These are phyloP conservation scores for Boletellus deceptivus DNA, from an alignment of 1,284 basidiomycete genomes.

Conservation along the genomic window DNA sequence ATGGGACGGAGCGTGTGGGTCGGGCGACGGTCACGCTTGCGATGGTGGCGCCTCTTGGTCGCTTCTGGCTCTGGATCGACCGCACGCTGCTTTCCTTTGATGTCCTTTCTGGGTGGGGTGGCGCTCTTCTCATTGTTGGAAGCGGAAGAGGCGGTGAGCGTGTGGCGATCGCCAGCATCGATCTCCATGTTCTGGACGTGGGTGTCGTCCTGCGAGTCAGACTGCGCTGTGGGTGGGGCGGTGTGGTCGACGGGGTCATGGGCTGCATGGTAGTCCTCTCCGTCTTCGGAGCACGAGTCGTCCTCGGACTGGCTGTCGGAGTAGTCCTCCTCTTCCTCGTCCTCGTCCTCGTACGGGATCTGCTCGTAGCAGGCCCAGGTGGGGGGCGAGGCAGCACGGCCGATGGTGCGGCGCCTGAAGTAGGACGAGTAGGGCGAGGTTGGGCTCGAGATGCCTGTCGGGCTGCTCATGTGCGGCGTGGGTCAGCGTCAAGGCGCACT, in stretches of 20 bases:
- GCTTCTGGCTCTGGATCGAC: slow-evolving; percentile 52
- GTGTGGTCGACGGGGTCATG: slow-evolving; percentile 19
- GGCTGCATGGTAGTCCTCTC: slow-evolving; percentile 51
- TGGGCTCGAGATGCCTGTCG: slow-evolving; percentile 38
- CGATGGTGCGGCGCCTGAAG: slow-evolving; percentile 68
- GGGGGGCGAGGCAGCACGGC: slow-evolving; percentile 74
- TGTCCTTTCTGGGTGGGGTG: slow-evolving; percentile 50
- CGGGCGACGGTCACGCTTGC: slow-evolving; percentile 56
- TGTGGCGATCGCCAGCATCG: slow-evolving; percentile 38
- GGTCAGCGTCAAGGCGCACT: background rate
- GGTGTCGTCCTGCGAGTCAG: slow-evolving; percentile 37
- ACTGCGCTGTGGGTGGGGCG: slow-evolving; percentile 25
- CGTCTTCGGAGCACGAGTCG: slow-evolving; percentile 68
- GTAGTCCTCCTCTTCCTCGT: slow-evolving; percentile 41
- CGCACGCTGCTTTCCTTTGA: slow-evolving; percentile 78
- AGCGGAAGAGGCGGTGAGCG: background rate
- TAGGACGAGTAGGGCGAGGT: slow-evolving; percentile 51
- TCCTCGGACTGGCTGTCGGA: slow-evolving; percentile 49
- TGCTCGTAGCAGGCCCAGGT: slow-evolving; percentile 86
- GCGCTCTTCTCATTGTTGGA: slow-evolving; percentile 35
- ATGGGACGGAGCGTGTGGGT: slow-evolving; percentile 70
- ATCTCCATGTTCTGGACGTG: slow-evolving; percentile 58
- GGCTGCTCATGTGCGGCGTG: slow-evolving; percentile 28
- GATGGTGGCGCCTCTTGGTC: slow-evolving; percentile 44
- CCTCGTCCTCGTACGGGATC: slow-evolving; percentile 61